These are phyloP conservation scores for Stylosanthes scabra DNA, from an alignment of 331 rosid genomes.

Conservation along the genomic window DNA sequence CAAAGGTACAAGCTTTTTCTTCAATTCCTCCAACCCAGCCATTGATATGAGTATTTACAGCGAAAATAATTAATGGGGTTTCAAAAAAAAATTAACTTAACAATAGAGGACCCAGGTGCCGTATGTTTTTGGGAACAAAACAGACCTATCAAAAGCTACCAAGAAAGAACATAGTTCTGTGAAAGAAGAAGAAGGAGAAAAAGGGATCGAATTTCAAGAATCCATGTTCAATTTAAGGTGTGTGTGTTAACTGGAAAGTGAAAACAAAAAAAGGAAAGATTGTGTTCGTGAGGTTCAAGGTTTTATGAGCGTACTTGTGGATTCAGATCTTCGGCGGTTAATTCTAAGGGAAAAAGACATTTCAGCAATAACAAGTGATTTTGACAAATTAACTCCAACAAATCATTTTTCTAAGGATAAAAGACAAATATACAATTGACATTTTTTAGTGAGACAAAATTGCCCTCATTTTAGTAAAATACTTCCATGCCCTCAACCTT, in stretches of 20 bases:
- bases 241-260: too few species aligned
- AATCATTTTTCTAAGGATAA: too few species aligned
- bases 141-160: not conserved
- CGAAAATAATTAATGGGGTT: slow-evolving; percentile 8
- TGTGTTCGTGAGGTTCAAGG: slow-evolving; percentile 14
- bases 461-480: too few species aligned
- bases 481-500: too few species aligned
- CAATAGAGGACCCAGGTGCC: not conserved
- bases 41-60: slow-evolving; percentile 28
- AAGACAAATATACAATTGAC: too few species aligned
- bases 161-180: not conserved
- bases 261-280: not conserved
- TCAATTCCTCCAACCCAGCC: slow-evolving; percentile 61
- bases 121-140: not conserved
- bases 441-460: too few species aligned
- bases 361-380: too few species aligned
- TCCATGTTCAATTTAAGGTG: slow-evolving; percentile 8
- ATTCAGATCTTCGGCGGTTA: not conserved
- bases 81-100: not conserved
- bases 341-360: too few species aligned
- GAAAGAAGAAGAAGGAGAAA: not conserved
- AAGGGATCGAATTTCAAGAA: not conserved
- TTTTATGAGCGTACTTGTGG: not conserved
- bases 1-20: slow-evolving; percentile 53
- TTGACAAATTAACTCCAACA: too few species aligned